Conservation (phyloP, 2,329 filamentous ascomycete genomes). For the Tricladium varicosporioides region DNA sequence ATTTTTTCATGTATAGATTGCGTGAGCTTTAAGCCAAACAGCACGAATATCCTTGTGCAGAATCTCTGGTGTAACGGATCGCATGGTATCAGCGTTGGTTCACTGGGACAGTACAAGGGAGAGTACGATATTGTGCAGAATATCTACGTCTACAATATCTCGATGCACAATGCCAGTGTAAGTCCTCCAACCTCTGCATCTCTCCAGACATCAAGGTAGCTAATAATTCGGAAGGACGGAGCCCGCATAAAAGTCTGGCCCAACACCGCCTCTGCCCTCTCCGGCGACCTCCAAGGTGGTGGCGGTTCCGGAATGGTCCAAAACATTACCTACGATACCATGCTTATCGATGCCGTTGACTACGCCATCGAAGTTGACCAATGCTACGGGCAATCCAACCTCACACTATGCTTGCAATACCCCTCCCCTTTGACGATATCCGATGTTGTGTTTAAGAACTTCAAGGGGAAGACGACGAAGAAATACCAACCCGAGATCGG, state of each 20-base stretch:
- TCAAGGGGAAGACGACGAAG: constrained; percentile 51
- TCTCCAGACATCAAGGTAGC: constrained; percentile 19
- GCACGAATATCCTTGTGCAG: constrained; percentile 66
- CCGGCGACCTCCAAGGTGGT: constrained; percentile 62
- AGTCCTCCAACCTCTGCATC: constrained; percentile 27
- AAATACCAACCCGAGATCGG: constrained; percentile 44
- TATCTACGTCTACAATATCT: constrained; percentile 61
- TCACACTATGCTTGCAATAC: constrained; percentile 57
- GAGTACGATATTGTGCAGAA: constrained; percentile 68
- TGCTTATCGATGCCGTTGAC: constrained; percentile 60
- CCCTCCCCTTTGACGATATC: constrained; percentile 55
- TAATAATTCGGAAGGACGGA: constrained; percentile 50
- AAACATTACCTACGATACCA: constrained; percentile 66
- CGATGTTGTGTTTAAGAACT: constrained; percentile 54
- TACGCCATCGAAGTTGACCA: constrained; percentile 65
- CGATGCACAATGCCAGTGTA: constrained; percentile 52
- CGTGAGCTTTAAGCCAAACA: constrained; percentile 73
- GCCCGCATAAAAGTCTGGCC: constrained; percentile 77
- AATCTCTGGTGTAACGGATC: constrained; percentile 66
- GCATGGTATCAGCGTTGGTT: constrained; percentile 72
- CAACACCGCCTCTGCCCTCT: constrained; percentile 45
- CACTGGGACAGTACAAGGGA: constrained; percentile 61
- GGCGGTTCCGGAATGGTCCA: constrained; percentile 59
- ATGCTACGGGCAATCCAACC: constrained; percentile 62
- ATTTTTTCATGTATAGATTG: constrained; percentile 48